Percentiles rank a stretch among this genome's conserved stretches.
Conservation (phyloP, 1,284 basidiomycete species). For the Ceratobasidium sp. region DNA sequence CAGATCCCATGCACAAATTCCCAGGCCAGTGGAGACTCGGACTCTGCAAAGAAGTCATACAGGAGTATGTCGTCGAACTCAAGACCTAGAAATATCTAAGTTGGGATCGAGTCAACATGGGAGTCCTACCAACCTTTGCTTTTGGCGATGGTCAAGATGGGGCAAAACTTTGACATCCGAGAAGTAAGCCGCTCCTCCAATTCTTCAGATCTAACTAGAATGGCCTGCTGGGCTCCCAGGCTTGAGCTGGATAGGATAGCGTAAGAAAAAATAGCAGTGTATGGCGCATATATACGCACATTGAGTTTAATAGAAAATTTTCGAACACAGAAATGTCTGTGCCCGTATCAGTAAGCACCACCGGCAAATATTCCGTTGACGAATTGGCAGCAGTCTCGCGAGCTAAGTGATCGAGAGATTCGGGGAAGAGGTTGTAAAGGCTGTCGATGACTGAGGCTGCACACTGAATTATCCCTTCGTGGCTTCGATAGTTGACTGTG, state of each 20-base stretch:
- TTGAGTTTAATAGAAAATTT: neutral
- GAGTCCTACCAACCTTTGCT: conserved; percentile 13
- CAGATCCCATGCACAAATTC: conserved; percentile 57
- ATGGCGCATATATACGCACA: neutral
- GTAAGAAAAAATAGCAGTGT: neutral
- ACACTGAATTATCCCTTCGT: conserved; percentile 41
- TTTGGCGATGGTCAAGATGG: conserved; percentile 56
- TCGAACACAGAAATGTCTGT: neutral
- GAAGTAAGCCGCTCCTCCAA: conserved; percentile 53
- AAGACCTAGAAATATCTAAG: conserved; percentile 54
- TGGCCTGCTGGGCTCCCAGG: conserved; percentile 48
- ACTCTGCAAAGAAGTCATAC: conserved; percentile 74
- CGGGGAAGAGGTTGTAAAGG: conserved; percentile 37
- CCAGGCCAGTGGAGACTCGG: conserved; percentile 62
- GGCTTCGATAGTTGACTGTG: conserved; percentile 44
- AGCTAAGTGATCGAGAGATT: conserved; percentile 40
- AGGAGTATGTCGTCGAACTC: conserved; percentile 76
- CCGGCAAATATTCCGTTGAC: neutral
- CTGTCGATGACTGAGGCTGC: conserved; percentile 40
- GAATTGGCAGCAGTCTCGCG: conserved; percentile 9
- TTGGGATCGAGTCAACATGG: too few relatives aligned
- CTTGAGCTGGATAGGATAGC: neutral
- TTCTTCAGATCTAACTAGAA: conserved; percentile 65
- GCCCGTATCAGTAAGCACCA: neutral
- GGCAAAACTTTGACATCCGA: conserved; percentile 66